Evolutionary conservation across 352 stramenopile genomes (phyloP), one percentile per base, ranked within the genome.

Genomic region (Blastocystis sp.): DNA sequence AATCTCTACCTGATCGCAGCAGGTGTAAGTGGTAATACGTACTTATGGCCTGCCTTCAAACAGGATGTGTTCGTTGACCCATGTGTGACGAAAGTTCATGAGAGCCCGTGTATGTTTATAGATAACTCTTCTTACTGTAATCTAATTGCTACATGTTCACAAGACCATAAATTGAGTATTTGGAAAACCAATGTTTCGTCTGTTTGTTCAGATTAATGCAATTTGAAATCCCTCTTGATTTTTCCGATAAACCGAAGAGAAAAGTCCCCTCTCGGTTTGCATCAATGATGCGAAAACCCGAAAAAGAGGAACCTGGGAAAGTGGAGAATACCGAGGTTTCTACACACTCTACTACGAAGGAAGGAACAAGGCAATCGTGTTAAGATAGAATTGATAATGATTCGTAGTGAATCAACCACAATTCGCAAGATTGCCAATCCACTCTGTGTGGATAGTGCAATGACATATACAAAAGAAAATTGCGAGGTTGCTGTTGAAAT

Each of bases 161-260:
- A 84, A 47, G 73, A 84, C 39, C 73, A 68, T 45, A 66, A 26
- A 39, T 34, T 84, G 53, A 84, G 18, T 54, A 53, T 84, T 59
- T 84, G 73, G 73, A 84, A 84, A 45, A 50, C 45, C 18, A 9
- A 59, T 59, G 50, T 68, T 64, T 84, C 23, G 47, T 45, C 29
- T 84, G 43, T 84, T 66, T 84, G 43, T 84, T 64, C 73, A 66
- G 3, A 66, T 84, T 68, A 39, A 84, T 84, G 73, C 73, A 84
- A 55, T 26, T 84, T 45, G 73, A 69, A 20, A 84, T 84, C 45
- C 47, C 73, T 18, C 15, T 84, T 15, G 73, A 84, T 64, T 34
- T 34, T 23, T 34, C 53, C 7, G 54, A 64, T 13, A 84, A 50
- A 43, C 73, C 47, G 7, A 84, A 45, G 50, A 39, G 47, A 15